Conservation (phyloP, 176 grass and related monocot species). For the Oryza australiensis region DNA sequence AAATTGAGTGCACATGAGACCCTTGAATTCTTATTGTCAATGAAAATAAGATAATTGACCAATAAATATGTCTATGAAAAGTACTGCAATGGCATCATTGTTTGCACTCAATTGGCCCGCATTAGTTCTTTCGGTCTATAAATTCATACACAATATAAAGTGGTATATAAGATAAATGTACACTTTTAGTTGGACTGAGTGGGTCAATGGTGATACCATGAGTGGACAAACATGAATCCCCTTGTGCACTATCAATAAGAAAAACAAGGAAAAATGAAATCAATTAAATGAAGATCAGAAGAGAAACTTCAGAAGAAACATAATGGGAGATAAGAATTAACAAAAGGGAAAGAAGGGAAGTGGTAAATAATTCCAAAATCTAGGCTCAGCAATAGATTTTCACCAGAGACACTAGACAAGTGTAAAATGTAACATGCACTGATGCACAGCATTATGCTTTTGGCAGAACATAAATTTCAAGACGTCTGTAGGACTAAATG, state of each 20-base stretch:
- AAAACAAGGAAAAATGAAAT: background rate
- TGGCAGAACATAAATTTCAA: background rate
- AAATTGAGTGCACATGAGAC: constrained; percentile 35
- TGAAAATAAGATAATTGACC: background rate
- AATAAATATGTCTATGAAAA: background rate
- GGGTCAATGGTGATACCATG: background rate
- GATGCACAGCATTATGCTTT: background rate
- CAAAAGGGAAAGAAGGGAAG: background rate
- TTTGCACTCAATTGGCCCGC: background rate
- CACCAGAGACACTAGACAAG: background rate
- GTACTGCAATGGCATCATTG: background rate
- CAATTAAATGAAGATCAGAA: constrained; percentile 7
- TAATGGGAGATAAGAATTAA: background rate
- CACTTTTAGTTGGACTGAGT: background rate
- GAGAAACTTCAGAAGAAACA: background rate
- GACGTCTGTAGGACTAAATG: background rate
- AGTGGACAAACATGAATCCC: background rate
- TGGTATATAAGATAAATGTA: background rate
- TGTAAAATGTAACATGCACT: background rate
- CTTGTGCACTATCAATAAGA: background rate
- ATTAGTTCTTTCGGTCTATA: background rate
- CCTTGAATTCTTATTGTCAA: constrained; percentile 13
- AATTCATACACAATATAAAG: background rate
- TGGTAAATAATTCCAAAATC: background rate
- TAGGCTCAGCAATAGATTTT: constrained; percentile 18